A percentile compares a stretch with the other conserved stretches of the same genome.
Conservation (phyloP, 1,284 basidiomycete species). For the Naganishia sp. region DNA sequence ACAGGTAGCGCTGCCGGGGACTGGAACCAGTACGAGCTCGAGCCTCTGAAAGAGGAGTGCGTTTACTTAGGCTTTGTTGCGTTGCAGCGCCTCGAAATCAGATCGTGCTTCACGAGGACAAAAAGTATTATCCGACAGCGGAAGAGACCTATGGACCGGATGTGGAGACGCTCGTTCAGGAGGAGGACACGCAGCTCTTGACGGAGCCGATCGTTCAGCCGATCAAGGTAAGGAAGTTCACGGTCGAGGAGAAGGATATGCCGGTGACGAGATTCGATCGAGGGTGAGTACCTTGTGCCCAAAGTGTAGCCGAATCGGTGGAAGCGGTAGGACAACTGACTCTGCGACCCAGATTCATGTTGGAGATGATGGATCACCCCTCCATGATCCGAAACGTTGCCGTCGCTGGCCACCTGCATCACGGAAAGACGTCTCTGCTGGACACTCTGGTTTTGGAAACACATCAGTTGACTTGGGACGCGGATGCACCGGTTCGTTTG, state of each 20-base stretch:
- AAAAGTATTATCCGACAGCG: slow-evolving; percentile 95
- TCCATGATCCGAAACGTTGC: slow-evolving; percentile 95
- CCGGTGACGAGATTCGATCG: slow-evolving; percentile 92
- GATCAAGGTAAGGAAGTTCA: slow-evolving; percentile 88
- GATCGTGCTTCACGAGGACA: slow-evolving; percentile 93
- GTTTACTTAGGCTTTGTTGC: background rate
- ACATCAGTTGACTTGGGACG: slow-evolving; percentile 89
- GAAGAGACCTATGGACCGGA: slow-evolving; percentile 88
- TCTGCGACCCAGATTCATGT: slow-evolving; percentile 67
- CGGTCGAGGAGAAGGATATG: slow-evolving; percentile 86
- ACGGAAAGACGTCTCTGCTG: slow-evolving; percentile 94
- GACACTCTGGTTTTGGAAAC: slow-evolving; percentile 98
- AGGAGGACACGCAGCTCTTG: slow-evolving; percentile 95
- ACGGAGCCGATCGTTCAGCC: slow-evolving; percentile 95
- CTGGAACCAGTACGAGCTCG: slow-evolving; percentile 25
- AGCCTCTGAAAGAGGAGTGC: background rate
- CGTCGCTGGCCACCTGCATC: slow-evolving; percentile 92
- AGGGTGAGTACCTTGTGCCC: slow-evolving; percentile 62
- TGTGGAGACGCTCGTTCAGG: slow-evolving; percentile 95
- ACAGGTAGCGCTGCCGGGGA: slow-evolving; percentile 43
- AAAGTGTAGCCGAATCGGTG: background rate
- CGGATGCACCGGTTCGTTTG: slow-evolving; percentile 73
- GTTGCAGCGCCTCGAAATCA: slow-evolving; percentile 60
- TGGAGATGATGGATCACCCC: slow-evolving; percentile 88
- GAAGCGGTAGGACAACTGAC: background rate